Conservation (phyloP, 305 asterid genomes). For the Ilex paraguariensis region DNA sequence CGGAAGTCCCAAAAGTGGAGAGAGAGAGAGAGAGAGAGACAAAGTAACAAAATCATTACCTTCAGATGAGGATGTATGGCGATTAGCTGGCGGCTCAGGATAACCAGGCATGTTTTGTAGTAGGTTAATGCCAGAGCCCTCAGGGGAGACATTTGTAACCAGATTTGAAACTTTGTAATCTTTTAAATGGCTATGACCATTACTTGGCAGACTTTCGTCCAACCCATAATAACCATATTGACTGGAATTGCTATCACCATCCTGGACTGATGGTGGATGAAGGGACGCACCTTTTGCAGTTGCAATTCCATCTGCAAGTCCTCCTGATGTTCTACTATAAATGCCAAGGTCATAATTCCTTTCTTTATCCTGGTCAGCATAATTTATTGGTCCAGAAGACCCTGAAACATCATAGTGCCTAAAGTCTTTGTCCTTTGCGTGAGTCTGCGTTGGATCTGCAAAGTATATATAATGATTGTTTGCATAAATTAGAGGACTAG, state of each 20-base stretch:
- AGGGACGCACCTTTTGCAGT: constrained; percentile 20
- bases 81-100: constrained; percentile 32
- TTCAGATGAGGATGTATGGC: constrained; percentile 36
- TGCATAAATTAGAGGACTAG: constrained; percentile 23
- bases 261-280: constrained; percentile 30
- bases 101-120: constrained; percentile 37
- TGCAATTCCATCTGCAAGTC: constrained; percentile 29
- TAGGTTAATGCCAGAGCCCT: constrained; percentile 29
- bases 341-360: constrained; percentile 26
- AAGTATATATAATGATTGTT: constrained; percentile 24
- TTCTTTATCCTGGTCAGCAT: constrained; percentile 26
- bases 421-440: constrained; percentile 31
- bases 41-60: constrained; percentile 36
- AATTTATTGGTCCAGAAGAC: constrained; percentile 25
- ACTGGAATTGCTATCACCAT: constrained; percentile 26
- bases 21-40: constrained; percentile 7
- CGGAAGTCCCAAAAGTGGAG: neutral
- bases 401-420: constrained; percentile 31
- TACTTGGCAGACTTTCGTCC: constrained; percentile 29
- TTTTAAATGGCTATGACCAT: constrained; percentile 26
- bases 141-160: constrained; percentile 29
- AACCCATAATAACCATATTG: constrained; percentile 29
- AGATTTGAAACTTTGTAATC: constrained; percentile 32
- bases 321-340: constrained; percentile 23
- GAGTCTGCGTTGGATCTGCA: constrained; percentile 20